Percentiles rank a stretch among this genome's conserved stretches.
Conservation (phyloP, 2,329 filamentous ascomycete species). For the Intubia oerlemansii region DNA sequence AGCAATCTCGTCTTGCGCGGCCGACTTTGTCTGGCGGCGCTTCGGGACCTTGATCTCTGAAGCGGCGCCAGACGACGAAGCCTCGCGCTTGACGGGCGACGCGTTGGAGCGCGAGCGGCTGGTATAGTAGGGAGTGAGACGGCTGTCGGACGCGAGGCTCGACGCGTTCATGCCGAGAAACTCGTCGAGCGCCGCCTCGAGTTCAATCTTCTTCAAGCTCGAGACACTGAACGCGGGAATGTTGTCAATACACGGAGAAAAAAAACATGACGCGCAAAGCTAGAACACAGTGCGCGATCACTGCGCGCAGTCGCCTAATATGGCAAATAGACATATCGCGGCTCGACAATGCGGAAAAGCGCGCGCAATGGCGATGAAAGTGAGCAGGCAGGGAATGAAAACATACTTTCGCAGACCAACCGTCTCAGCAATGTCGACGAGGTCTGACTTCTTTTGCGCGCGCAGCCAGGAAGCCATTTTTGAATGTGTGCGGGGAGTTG, state of each 20-base stretch:
- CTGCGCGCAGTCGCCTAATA: too few relatives aligned
- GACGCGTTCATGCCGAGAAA: constrained; percentile 49
- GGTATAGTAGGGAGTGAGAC: constrained; percentile 57
- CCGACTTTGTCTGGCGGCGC: constrained; percentile 20
- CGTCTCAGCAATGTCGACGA: constrained; percentile 50
- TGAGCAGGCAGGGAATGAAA: background rate
- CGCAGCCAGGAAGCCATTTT: constrained; percentile 41
- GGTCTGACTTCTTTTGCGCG: constrained; percentile 63
- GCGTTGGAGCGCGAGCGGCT: constrained; percentile 35
- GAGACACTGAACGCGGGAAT: constrained; percentile 34
- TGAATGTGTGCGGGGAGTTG: too few relatives aligned
- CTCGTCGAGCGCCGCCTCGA: constrained; percentile 54
- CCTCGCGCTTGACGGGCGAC: constrained; percentile 40
- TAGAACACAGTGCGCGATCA: too few relatives aligned
- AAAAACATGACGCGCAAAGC: too few relatives aligned
- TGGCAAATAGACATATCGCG: constrained; percentile 1
- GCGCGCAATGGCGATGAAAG: too few relatives aligned
- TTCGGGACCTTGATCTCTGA: constrained; percentile 24
- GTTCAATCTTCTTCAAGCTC: constrained; percentile 53
- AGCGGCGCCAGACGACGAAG: constrained; percentile 10
- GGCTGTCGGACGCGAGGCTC: constrained; percentile 39
- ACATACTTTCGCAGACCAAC: constrained; percentile 51
- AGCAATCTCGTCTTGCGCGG: constrained; percentile 8
- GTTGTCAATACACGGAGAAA: background rate
- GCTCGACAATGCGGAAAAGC: background rate